Percentiles rank a stretch among this genome's conserved stretches.
phyloP scores from a whole-genome alignment of 176 grass and related monocot genomes.

The Saccharum spontaneum region DNA sequence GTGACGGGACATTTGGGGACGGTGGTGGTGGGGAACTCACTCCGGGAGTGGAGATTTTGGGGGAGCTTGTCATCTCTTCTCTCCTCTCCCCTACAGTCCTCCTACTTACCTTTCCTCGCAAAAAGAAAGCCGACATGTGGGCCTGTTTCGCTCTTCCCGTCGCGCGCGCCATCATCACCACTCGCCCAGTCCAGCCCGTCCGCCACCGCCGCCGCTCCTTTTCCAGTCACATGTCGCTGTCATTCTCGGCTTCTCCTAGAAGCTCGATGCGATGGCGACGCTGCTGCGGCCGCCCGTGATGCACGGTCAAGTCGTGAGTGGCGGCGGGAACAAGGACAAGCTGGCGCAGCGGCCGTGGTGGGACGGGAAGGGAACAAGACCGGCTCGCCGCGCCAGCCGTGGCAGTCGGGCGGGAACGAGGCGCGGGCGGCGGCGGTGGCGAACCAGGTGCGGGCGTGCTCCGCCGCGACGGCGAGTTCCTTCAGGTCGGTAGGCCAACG shows the following conservation, averaged over 20 bases:
- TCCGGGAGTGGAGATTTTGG: slow-evolving; percentile 20
- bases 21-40: slow-evolving; percentile 10
- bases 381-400: slow-evolving; percentile 30
- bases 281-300: slow-evolving; percentile 39
- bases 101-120: neutral
- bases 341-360: slow-evolving; percentile 31
- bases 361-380: slow-evolving; percentile 14
- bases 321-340: slow-evolving; percentile 37
- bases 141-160: neutral
- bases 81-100: neutral
- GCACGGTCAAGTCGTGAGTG: slow-evolving; percentile 35
- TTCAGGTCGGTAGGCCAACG: slow-evolving; percentile 39
- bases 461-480: slow-evolving; percentile 56
- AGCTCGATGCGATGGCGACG: slow-evolving; percentile 41
- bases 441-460: slow-evolving; percentile 55
- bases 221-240: neutral
- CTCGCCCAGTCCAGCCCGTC: neutral
- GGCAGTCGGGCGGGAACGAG: slow-evolving; percentile 16
- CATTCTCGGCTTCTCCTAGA: neutral
- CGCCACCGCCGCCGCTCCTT: neutral
- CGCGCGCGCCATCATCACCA: neutral
- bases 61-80: neutral
- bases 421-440: neutral
- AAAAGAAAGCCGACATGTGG: neutral
- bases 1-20: slow-evolving; percentile 39